These are phyloP conservation scores for Tulasnella sp. DNA, from an alignment of 768 basidiomycete genomes.

Conservation along the genomic window DNA sequence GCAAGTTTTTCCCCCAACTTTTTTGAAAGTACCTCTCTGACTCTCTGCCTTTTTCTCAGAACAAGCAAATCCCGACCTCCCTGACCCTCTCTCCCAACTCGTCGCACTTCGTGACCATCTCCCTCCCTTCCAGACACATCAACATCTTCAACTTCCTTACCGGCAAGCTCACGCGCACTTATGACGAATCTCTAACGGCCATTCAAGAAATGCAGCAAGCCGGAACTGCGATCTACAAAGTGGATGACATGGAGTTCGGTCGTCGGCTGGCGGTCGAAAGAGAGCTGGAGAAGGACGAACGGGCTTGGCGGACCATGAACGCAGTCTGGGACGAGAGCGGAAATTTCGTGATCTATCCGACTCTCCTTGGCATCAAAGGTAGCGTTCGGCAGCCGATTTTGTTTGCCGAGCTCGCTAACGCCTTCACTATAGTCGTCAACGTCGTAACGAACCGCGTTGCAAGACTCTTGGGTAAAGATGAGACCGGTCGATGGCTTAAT, in stretches of 20 bases:
- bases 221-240: constrained; percentile 82
- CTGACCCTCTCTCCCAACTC: constrained; percentile 87
- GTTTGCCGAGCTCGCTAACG: background rate
- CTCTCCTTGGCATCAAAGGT: constrained; percentile 95
- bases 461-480: constrained; percentile 87
- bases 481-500: constrained; percentile 85
- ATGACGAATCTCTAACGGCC: constrained; percentile 89
- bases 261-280: constrained; percentile 87
- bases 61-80: constrained; percentile 87
- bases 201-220: constrained; percentile 99
- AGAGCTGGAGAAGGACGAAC: constrained; percentile 67
- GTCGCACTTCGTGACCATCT: constrained; percentile 88
- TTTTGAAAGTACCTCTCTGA: constrained; percentile 7
- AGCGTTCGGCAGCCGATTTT: constrained; percentile 29
- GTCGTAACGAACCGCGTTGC: constrained; percentile 89
- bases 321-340: constrained; percentile 98
- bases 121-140: constrained; percentile 88
- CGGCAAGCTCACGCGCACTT: constrained; percentile 86
- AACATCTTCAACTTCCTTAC: constrained; percentile 88
- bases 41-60: constrained; percentile 46
- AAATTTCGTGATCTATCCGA: constrained; percentile 89
- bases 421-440: constrained; percentile 68
- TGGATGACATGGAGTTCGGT: constrained; percentile 99
- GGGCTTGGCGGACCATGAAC: constrained; percentile 61
- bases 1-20: constrained; percentile 42